Conservation (phyloP, 169 alveolate genomes). For the Plasmodium relictum region DNA sequence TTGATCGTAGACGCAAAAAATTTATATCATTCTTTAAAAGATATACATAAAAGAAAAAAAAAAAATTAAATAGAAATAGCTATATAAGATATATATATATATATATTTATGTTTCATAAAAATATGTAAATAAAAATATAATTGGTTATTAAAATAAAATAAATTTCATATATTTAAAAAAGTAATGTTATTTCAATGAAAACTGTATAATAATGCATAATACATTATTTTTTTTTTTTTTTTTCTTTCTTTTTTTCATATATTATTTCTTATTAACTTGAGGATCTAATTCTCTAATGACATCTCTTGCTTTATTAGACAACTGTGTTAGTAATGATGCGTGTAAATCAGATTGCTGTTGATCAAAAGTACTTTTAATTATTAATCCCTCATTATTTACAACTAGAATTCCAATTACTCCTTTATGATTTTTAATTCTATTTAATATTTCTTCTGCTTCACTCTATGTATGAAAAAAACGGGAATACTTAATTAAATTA, state of each 20-base stretch:
- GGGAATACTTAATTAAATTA: too few relatives aligned
- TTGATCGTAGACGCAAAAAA: slow-evolving; percentile 93
- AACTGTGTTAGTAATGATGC: slow-evolving; percentile 86
- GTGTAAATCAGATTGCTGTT: slow-evolving; percentile 83
- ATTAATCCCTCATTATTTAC: slow-evolving; percentile 92
- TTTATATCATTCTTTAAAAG: slow-evolving; percentile 89
- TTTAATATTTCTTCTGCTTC: slow-evolving; percentile 95
- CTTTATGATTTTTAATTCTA: slow-evolving; percentile 95
- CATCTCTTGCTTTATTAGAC: slow-evolving; percentile 88
- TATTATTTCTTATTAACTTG: slow-evolving; percentile 31
- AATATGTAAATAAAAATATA: neutral
- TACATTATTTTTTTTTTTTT: neutral
- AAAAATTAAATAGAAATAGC: neutral
- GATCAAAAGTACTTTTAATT: slow-evolving; percentile 86
- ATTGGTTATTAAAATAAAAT: too few relatives aligned
- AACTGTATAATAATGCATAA: neutral
- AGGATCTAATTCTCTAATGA: slow-evolving; percentile 90
- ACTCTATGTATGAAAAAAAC: slow-evolving; percentile 36
- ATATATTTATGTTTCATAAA: neutral
- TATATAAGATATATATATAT: slow-evolving; percentile 1
- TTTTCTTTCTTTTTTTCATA: neutral
- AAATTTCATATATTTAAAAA: too few relatives aligned
- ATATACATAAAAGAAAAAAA: slow-evolving; percentile 16
- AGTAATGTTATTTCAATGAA: too few relatives aligned
- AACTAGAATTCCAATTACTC: slow-evolving; percentile 94